These are phyloP conservation scores for Isabelozyma heimii DNA, from an alignment of 805 yeast genomes.

Conservation along the genomic window DNA sequence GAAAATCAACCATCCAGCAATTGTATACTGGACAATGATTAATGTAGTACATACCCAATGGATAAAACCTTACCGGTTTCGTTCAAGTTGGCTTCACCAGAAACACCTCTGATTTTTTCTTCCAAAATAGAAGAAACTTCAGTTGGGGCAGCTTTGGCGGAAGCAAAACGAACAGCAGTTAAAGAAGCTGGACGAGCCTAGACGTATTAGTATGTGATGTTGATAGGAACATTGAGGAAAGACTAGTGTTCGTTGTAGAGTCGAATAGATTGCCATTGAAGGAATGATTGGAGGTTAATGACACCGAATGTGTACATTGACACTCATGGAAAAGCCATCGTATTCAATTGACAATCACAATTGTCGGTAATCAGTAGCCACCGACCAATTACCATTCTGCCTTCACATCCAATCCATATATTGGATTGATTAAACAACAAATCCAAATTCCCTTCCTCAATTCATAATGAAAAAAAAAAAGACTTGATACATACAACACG, in stretches of 20 bases:
- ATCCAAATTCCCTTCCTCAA: no score
- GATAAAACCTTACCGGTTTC: conserved; percentile 99
- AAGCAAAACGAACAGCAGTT: conserved; percentile 79
- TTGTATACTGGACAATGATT: background rate
- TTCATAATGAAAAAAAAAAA: no score
- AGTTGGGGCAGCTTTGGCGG: conserved; percentile 97
- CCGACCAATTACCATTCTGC: no score
- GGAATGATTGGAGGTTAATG: no score
- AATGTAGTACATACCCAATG: conserved; percentile 69
- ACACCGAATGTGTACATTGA: no score
- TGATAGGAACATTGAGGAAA: no score
- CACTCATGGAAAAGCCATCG: no score
- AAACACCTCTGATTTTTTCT: conserved; percentile 98
- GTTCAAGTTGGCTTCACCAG: conserved; percentile 94
- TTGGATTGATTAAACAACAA: background rate
- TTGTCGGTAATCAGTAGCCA: no score
- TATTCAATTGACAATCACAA: no score
- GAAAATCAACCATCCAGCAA: background rate
- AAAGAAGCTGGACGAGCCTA: conserved; percentile 71
- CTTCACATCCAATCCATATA: background rate
- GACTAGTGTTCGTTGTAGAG: no score
- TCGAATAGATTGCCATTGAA: no score
- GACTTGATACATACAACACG: conserved; percentile 28
- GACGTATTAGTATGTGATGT: conserved; percentile 25
- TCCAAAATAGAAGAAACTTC: conserved; percentile 99